Base-by-base conservation (phyloP, 2,329 filamentous ascomycete species). In the Hymenoscyphus repandus region DNA sequence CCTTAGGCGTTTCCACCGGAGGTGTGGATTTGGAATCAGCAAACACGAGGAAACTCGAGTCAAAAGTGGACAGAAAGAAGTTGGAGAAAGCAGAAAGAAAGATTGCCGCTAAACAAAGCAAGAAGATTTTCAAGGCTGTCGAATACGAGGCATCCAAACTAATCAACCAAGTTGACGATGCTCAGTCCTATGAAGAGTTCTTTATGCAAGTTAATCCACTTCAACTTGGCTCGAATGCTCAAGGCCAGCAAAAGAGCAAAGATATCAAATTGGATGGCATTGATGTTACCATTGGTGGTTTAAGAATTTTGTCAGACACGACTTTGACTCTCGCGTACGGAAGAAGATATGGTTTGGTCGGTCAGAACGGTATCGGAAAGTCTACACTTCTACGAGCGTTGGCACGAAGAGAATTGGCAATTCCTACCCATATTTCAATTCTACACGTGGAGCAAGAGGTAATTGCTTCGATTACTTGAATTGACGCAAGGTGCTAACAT, bases 131-230 rank as follows among this genome's bases (percentile, higher is more conserved):
- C 85, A 97, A 97, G 79, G 96, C 86, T 50, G 93, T 99, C 61
- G 89, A 96, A 71, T 99, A 99, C 69, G 93, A 99, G 73, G 88
- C 93, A 0, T 97, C 93, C 11, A 85, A 84, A 60, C 76, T 99
- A 59, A 82, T 99, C 59, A 86, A 95, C 66, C 82, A 89, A 70
- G 79, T 89, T 3, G 86, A 92, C 63, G 81, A 85, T 63, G 76
- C 91, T 11, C 86, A 96, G 76, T 95, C 90, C 37, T 99, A 99
- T 68, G 93, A 99, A 72, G 93, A 99, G 69, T 97, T 99, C 73
- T 99, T 95, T 80, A 97, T 99, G 93, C 86, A 90, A 48, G 93
- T 99, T 75, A 99, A 99, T 70, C 93, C 93, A 54, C 79, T 99
- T 56, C 92, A 97, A 68, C 65, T 97, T 54, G 92, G 90, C 49